phyloP scores from a whole-genome alignment of 1,284 basidiomycete species.

The Cutaneotrichosporon cavernicola region DNA sequence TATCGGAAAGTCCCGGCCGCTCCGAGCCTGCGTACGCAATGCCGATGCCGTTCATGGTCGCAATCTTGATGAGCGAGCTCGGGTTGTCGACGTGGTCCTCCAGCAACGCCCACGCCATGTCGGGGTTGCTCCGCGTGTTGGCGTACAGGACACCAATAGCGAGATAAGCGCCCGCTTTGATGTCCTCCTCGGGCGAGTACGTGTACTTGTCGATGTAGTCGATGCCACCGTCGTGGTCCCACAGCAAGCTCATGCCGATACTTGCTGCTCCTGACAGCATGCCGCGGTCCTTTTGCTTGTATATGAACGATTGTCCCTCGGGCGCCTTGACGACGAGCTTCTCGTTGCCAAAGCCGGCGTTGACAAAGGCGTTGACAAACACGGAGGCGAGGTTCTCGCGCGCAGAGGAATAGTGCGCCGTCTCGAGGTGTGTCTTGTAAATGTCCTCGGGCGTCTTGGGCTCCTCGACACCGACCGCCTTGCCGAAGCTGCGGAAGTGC shows the following conservation, averaged over 20 bases:
- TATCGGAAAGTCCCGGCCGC: conserved; percentile 76
- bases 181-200: conserved; percentile 92
- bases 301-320: conserved; percentile 97
- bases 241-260: conserved; percentile 86
- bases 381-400: conserved; percentile 92
- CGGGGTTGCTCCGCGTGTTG: conserved; percentile 86
- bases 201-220: conserved; percentile 97
- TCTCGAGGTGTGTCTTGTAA: conserved; percentile 94
- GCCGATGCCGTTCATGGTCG: conserved; percentile 84
- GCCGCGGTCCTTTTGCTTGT: conserved; percentile 98
- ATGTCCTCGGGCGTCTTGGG: conserved; percentile 93
- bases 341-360: conserved; percentile 98
- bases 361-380: conserved; percentile 98
- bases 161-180: conserved; percentile 95
- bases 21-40: conserved; percentile 93
- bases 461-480: conserved; percentile 87
- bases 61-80: conserved; percentile 76
- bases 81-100: conserved; percentile 89
- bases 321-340: conserved; percentile 96
- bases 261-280: conserved; percentile 97
- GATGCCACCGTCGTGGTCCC: conserved; percentile 94
- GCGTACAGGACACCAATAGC: conserved; percentile 93
- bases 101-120: conserved; percentile 87
- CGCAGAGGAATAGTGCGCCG: conserved; percentile 79
- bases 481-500: conserved; percentile 88